Evolutionary conservation across 768 basidiomycete genomes (phyloP), one percentile per base, ranked within the genome.

Genomic region (Auricularia cornea): DNA sequence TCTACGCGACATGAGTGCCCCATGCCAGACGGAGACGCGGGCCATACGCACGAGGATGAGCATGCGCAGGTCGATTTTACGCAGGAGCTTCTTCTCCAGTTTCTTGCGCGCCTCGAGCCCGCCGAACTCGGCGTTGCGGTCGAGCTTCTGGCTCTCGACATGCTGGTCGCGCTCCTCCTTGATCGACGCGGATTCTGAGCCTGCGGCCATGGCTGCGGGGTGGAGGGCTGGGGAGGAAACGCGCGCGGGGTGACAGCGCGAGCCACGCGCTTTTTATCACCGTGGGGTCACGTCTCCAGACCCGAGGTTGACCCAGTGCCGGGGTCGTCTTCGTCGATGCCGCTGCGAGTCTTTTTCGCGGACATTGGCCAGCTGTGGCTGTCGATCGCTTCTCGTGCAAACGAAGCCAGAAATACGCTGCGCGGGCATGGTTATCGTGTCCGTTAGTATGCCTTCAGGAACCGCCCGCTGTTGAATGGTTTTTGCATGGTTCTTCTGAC

Each of bases 71-170:
- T 87, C 84, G 56, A 88, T 66, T 69, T 86, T 87, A 66, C 75
- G 70, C 60, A 86, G 67, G 16, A 87, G 75, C 65, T 76, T 81
- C 66, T 74, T 78, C 72, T 86, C 86, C 20, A 87, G 73, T 35
- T 51, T 71, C 66, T 70, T 75, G 59, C 84, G 77, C 26, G 71
- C 76, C 64, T 81, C 82, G 3, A 69, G 67, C 18, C 79, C 80
- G 44, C 80, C 81, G 60, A 83, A 83, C 66, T 84, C 78, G n/a
- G 74, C 71, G 28, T 57, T 57, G 8, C 26, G 54, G 54, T 57
- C 54, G 54, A 61, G 64, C 59, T 1, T 62, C 30, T 5, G 48
- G 64, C 54, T 61, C 56, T 18, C 54, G 54, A n/a, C 54, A 26
- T 30, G 54, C 54, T 57, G 12, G 1, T 57, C 28, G 54, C 14